Evolutionary conservation across 2,329 filamentous ascomycete species (phyloP), one percentile per base, ranked within the genome.

Genomic region (Thielaviopsis punctulata): DNA sequence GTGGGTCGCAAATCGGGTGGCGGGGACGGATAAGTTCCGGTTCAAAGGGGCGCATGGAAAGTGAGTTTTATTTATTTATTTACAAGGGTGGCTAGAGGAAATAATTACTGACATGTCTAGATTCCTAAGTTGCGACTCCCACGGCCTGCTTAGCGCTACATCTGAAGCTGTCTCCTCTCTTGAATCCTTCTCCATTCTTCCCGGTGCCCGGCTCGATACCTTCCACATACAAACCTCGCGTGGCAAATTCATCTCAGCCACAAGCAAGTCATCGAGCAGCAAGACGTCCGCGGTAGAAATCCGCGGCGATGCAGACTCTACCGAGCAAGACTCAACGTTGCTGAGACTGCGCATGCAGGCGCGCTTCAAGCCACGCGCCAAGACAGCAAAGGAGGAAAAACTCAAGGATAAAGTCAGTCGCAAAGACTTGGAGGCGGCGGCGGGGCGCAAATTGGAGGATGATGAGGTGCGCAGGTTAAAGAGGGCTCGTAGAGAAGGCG

Each of bases 341-440:
- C 64, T 94, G 55, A 76, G 86, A 48, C 77, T 96, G 60, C 83
- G 89, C 51, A 95, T 96, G 89, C 90, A 96, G 69, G 87, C 90
- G 21, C 75, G 86, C 49, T 96, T 94, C 70, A 95, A 95, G 71
- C 89, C 90, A 8, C 76, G 77, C 57, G 85, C 83, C 66, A 50
- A 44, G 33, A 82, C 82, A 9, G 77, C 74, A 0, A 93, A 89
- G 67, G 87, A 89, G 63, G 84, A 86, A 57, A 92, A 84, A 69
- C 84, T 85, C 0, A 75, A 76, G 59, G 82, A 90, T 60, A 94
- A 90, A 70, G 86, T 98, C 53, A 90, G 82, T 61, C 75, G 85
- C 56, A 82, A 82, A 61, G 87, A 95, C 67, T 69, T 95, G 46
- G 89, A 95, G 67, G 80, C 80, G 45, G 80, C 84, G 2, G 86